Evolutionary conservation across 331 rosid species (phyloP).

Genomic region (Saraca asoca): DNA sequence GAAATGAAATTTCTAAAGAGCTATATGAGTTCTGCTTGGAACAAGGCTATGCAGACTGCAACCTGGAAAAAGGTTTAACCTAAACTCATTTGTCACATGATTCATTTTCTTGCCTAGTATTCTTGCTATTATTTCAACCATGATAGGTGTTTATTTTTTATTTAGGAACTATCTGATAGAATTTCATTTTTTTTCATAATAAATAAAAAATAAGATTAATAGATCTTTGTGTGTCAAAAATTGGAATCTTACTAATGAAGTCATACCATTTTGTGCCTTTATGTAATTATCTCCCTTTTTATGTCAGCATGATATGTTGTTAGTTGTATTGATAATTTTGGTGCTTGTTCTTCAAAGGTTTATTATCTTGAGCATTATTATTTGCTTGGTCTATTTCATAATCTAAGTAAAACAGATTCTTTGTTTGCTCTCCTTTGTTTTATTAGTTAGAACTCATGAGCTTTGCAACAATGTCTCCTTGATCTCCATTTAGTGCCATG

Average conservation of each 20-base stretch:
- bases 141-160: neutral
- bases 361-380: too few species aligned
- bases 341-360: neutral
- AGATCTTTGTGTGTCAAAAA: neutral
- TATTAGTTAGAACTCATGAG: neutral
- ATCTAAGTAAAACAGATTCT: neutral
- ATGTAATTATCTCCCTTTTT: too few species aligned
- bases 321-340: neutral
- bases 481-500: neutral
- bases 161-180: neutral
- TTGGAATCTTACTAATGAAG: too few species aligned
- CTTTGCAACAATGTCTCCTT: neutral
- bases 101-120: neutral
- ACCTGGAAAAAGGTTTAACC: constrained; percentile 58
- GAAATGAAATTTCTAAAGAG: constrained; percentile 59
- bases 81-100: neutral
- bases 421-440: neutral
- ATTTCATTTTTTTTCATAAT: neutral
- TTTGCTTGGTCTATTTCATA: too few species aligned
- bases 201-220: neutral
- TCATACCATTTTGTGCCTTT: too few species aligned
- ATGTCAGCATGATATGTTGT: neutral
- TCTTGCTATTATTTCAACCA: neutral
- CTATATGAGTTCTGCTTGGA: constrained; percentile 56
- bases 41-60: constrained; percentile 63